These are phyloP conservation scores for Triangularia setosa DNA, from an alignment of 2,329 filamentous ascomycete genomes.

Conservation along the genomic window DNA sequence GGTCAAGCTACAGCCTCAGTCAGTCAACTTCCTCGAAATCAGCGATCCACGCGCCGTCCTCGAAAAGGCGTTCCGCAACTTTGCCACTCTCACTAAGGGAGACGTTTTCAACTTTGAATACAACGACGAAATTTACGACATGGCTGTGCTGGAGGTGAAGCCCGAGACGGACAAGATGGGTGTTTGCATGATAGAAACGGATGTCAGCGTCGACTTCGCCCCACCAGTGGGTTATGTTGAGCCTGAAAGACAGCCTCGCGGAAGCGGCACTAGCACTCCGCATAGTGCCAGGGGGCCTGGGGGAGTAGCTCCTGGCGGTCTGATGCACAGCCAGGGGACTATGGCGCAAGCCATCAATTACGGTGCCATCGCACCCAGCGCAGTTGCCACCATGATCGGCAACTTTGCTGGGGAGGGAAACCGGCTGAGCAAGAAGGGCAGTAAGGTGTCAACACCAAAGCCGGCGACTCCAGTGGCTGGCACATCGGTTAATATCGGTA, in stretches of 20 bases:
- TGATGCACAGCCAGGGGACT: slow-evolving; percentile 78
- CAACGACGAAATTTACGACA: slow-evolving; percentile 89
- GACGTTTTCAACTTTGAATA: slow-evolving; percentile 96
- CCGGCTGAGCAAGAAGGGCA: slow-evolving; percentile 78
- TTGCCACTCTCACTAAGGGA: slow-evolving; percentile 86
- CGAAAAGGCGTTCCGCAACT: slow-evolving; percentile 94
- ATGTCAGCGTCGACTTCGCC: slow-evolving; percentile 94
- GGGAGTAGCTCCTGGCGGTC: slow-evolving; percentile 63
- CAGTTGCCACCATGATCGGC: slow-evolving; percentile 64
- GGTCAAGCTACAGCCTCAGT: slow-evolving; percentile 96
- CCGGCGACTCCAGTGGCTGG: slow-evolving; percentile 68
- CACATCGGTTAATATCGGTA: slow-evolving; percentile 40
- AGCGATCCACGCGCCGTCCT: slow-evolving; percentile 95
- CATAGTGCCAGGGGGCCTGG: slow-evolving; percentile 50
- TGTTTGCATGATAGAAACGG: slow-evolving; percentile 93
- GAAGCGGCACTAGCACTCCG: slow-evolving; percentile 83
- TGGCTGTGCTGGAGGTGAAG: slow-evolving; percentile 91
- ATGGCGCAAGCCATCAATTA: slow-evolving; percentile 99
- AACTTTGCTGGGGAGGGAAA: slow-evolving; percentile 80
- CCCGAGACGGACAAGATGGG: slow-evolving; percentile 77
- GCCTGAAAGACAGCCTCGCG: slow-evolving; percentile 54
- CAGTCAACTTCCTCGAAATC: slow-evolving; percentile 89
- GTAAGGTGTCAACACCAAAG: slow-evolving; percentile 70
- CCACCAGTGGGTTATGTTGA: slow-evolving; percentile 92
- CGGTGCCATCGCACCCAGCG: slow-evolving; percentile 76